Conservation (phyloP, 164 flowering plant genomes). For the Chloranthus sessilifolius region DNA sequence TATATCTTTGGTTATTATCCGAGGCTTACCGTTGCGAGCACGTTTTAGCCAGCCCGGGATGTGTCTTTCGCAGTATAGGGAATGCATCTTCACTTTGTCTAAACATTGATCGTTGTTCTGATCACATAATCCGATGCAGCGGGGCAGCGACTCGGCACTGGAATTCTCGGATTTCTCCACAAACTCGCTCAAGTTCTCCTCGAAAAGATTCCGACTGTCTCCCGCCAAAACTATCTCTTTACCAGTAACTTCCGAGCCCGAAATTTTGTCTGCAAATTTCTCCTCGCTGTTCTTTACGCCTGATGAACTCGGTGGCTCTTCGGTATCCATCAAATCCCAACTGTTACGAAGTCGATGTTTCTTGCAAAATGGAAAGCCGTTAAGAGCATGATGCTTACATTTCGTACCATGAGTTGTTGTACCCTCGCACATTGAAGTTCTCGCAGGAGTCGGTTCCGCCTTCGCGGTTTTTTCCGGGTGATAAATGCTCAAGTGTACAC, state of each 20-base stretch:
- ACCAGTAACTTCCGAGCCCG: constrained; percentile 26
- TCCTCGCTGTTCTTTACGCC: constrained; percentile 38
- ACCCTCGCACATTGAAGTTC: constrained; percentile 73
- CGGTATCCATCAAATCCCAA: constrained; percentile 16
- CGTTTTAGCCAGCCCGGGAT: constrained; percentile 94
- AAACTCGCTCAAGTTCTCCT: constrained; percentile 27
- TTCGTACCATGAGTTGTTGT: constrained; percentile 79
- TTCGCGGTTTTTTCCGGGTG: constrained; percentile 38
- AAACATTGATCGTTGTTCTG: constrained; percentile 38
- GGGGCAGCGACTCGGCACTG: constrained; percentile 16
- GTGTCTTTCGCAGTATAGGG: constrained; percentile 84
- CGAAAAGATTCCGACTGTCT: constrained; percentile 29
- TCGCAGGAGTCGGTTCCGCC: constrained; percentile 37
- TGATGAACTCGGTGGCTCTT: constrained; percentile 19
- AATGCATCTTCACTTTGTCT: constrained; percentile 60
- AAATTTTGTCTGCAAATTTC: constrained; percentile 23
- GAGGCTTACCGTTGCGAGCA: constrained; percentile 86
- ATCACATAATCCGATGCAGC: constrained; percentile 55
- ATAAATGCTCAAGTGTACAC: constrained; percentile 81
- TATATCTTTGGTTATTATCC: constrained; percentile 80
- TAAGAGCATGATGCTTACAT: constrained; percentile 83
- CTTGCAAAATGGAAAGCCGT: constrained; percentile 76
- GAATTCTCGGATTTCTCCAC: constrained; percentile 25
- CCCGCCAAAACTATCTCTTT: constrained; percentile 38
- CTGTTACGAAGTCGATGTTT: constrained; percentile 54